Evolutionary conservation across 352 stramenopile species (phyloP).

Genomic region (Globisporangium emineosum): DNA sequence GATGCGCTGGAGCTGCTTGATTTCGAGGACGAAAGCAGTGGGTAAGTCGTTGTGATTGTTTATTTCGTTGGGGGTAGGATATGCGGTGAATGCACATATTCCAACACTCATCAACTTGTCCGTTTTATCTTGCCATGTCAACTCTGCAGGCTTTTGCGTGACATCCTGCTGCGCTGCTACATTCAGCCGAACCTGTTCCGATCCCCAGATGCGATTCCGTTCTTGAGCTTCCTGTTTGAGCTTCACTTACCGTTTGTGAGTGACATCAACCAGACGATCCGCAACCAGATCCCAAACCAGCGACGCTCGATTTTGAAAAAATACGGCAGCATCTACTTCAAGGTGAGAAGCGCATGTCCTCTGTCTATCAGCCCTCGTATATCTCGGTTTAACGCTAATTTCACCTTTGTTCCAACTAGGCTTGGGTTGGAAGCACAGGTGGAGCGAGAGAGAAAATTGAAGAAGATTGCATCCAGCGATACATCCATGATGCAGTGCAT

Average conservation of each 20-base stretch:
- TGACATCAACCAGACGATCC: constrained; percentile 88
- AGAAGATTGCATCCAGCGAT: constrained; percentile 80
- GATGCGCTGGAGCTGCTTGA: constrained; percentile 77
- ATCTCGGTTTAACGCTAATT: neutral
- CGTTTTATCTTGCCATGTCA: neutral
- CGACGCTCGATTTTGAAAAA: constrained; percentile 80
- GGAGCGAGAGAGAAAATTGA: constrained; percentile 67
- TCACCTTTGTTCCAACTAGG: constrained; percentile 4
- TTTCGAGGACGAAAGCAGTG: constrained; percentile 81
- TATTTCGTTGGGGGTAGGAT: neutral
- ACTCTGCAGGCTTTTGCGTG: constrained; percentile 44
- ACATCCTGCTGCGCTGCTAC: constrained; percentile 86
- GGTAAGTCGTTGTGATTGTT: constrained; percentile 20
- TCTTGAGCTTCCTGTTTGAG: constrained; percentile 86
- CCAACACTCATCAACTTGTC: constrained; percentile 2
- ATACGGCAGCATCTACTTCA: constrained; percentile 82
- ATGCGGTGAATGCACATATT: neutral
- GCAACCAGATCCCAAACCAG: constrained; percentile 84
- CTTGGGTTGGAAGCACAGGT: constrained; percentile 62
- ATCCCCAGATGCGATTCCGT: constrained; percentile 74
- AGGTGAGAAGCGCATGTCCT: too few relatives aligned
- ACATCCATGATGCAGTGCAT: constrained; percentile 72
- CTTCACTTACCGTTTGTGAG: constrained; percentile 80
- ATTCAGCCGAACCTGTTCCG: constrained; percentile 85
- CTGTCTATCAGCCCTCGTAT: too few relatives aligned